Percentiles rank a stretch among this genome's conserved stretches.
These are phyloP conservation scores for Aspergillus avenaceus DNA, from an alignment of 495 filamentous ascomycete species.

Conservation along the genomic window DNA sequence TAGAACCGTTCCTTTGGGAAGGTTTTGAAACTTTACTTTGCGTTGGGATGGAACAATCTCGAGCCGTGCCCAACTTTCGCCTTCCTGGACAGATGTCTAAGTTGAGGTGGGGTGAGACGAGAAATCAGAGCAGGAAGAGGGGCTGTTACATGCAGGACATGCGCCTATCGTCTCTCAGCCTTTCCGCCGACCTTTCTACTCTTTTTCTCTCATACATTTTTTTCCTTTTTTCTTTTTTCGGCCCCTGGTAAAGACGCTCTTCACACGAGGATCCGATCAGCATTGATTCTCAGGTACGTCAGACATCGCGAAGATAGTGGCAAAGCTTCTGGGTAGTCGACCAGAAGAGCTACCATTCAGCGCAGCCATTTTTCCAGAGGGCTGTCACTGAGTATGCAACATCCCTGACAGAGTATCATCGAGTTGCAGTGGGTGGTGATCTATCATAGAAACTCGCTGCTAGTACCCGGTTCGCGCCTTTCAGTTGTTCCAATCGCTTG, in stretches of 20 bases:
- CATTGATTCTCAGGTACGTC: background rate
- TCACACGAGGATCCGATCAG: too few species aligned
- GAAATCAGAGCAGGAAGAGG: background rate
- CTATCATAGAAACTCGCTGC: conserved; percentile 5
- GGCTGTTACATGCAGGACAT: background rate
- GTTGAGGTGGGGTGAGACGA: background rate
- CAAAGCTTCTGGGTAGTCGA: conserved; percentile 18
- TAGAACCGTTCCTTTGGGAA: background rate
- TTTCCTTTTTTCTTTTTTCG: too few species aligned
- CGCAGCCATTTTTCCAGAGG: background rate
- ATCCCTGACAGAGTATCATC: conserved; percentile 12
- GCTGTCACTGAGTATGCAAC: conserved; percentile 3
- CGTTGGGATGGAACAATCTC: background rate
- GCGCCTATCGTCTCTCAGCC: background rate
- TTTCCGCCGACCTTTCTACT: background rate
- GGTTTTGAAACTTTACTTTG: background rate
- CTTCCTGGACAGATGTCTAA: too few species aligned
- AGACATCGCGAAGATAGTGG: background rate
- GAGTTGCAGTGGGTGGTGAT: conserved; percentile 8
- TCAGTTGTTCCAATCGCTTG: background rate
- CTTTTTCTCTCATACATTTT: too few species aligned
- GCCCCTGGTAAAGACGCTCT: too few species aligned
- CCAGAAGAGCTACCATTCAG: conserved; percentile 8
- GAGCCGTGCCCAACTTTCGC: background rate
- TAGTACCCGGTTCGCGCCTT: background rate